Evolutionary conservation across 176 grass and related monocot species (phyloP), one percentile per base, ranked within the genome.

Genomic region (Carex parvula): DNA sequence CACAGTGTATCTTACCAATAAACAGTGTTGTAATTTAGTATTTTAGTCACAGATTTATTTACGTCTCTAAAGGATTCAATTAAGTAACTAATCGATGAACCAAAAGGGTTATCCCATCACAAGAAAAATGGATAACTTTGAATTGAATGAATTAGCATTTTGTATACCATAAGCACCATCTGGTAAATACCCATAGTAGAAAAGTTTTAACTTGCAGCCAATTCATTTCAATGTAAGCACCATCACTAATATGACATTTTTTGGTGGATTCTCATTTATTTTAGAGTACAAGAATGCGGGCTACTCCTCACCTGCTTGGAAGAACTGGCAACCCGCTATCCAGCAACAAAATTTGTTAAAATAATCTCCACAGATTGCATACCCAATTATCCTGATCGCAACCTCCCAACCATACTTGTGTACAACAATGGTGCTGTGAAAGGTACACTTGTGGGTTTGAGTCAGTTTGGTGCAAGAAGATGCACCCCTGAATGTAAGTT

Each of bases 381-480:
- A 68, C 91, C 90, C 16, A 99, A 94, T 83, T 99, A 99, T 65
- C 97, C 91, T 59, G 97, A 99, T 84, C 62, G 46, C 44, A 95
- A 99, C 87, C 87, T 99, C 21, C 97, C 97, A 72, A 99, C 97
- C n/a, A 88, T 99, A 89, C 81, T 99, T 74, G 93, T 99, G 77
- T 99, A 99, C 82, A 99, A 99, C 16, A 95, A 92, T 79, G 90
- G 93, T 87, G 93, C 91, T 32, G 97, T 99, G 22, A 99, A 99
- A 89, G 97, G 90, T 64, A 96, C 97, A 82, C 88, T 84, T 72
- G 90, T 99, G 3, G 93, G 97, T 26, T 79, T 96, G 81, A 88
- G 88, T 74, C 91, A 91, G 66, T 99, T 99, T 29, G 93, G 97
- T 76, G 88, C 85, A 52, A 91, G 82, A 76, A 96, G 81, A 93